phyloP scores from a whole-genome alignment of 1,284 basidiomycete species.

The Trichosporon faecale region DNA sequence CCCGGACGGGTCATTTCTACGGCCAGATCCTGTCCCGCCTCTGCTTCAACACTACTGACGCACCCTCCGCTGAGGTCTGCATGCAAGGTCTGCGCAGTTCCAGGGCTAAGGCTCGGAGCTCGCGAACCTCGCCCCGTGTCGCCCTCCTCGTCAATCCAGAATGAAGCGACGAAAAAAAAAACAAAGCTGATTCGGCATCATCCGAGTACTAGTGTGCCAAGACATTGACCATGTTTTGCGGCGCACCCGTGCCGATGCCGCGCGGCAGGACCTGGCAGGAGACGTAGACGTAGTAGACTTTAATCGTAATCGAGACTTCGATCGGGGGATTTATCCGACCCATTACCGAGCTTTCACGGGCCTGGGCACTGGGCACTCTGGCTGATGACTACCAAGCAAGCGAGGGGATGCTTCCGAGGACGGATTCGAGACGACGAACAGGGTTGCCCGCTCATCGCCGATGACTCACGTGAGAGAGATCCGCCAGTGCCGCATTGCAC shows the following conservation, averaged over 20 bases:
- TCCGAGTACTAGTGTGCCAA: background rate
- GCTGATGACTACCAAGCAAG: background rate
- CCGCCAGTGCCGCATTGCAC: background rate
- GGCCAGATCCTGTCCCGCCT: background rate
- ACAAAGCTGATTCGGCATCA: background rate
- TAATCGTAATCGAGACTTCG: constrained; percentile 1
- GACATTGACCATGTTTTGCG: background rate
- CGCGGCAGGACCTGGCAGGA: background rate
- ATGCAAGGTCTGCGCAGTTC: background rate
- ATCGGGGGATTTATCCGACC: constrained; percentile 8
- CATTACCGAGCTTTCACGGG: constrained; percentile 1
- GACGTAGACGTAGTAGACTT: background rate
- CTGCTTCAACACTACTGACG: too few relatives aligned
- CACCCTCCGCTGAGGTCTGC: background rate
- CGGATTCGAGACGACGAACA: background rate
- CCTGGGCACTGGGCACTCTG: background rate
- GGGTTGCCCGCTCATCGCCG: constrained; percentile 2
- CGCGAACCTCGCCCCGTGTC: background rate
- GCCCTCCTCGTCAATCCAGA: too few relatives aligned
- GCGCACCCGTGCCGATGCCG: background rate
- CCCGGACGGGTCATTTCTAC: background rate
- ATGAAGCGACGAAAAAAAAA: background rate
- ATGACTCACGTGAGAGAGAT: background rate
- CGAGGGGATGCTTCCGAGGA: background rate
- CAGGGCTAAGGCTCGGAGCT: background rate